Base-by-base conservation (phyloP, 2,329 filamentous ascomycete genomes). In the Claviceps cyperi region DNA sequence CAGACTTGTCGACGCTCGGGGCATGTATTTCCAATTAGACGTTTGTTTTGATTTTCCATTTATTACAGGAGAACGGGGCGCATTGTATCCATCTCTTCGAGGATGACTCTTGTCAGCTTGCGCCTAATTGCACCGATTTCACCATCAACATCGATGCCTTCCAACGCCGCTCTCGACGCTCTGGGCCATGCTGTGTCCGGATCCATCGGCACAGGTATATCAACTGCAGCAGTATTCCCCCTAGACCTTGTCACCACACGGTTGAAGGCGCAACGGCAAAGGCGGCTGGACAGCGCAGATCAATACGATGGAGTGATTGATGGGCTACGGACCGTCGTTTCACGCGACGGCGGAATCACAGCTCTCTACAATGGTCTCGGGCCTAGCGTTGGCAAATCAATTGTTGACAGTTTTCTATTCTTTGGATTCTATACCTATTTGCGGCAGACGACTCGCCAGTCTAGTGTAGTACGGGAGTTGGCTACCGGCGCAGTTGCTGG, bases 121-220 rank as follows among this genome's bases (percentile, higher is more conserved):
- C 28, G 28, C 28, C 28, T 9, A 32, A 32, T 32, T 32, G 9
- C 28, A 32, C 28, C 9, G 9, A 32, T 32, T 32, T 41, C 5
- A 9, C 6, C 28, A 32, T 28, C 9, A 32, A 3, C 17, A 17
- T 35, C 40, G 9, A 64, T 64, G 64, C 54, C 56, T 52, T 71
- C 60, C 32, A 58, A 57, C 37, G 59, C 61, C 43, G 64, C 60
- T 22, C 75, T 92, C 4, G 84, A 86, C 47, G 86, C 87, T 36
- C 70, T 94, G 8, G 84, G 86, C 43, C 88, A 94, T 69, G 89
- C 86, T 49, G 66, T 86, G 35, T 88, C 88, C 4, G 89, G 89
- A 48, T 84, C 86, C 5, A 70, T 81, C 0, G 88, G 87, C 37
- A 84, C 86, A 0, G 84, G 86, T 15, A 75, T 91, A 52, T 86